Conservation (phyloP, 805 yeast species). For the Barnettozyma populi region DNA sequence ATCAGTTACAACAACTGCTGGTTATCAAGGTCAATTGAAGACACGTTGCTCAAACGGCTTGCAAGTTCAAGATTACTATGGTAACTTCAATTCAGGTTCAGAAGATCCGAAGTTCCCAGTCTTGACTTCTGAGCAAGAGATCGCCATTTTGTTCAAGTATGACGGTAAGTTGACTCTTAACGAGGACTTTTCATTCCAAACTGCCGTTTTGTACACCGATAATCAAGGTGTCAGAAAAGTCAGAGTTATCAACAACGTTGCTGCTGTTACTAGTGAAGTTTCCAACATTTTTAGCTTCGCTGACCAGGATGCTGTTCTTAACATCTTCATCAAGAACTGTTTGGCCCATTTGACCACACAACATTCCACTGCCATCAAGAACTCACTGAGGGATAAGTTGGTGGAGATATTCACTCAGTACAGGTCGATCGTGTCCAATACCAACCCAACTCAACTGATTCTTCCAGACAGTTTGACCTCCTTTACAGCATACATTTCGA, state of each 20-base stretch:
- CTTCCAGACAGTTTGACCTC: conserved; percentile 78
- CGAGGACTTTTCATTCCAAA: conserved; percentile 84
- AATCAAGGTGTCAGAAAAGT: conserved; percentile 72
- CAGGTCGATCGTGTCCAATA: conserved; percentile 40
- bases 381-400: conserved; percentile 46
- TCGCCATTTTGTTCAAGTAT: conserved; percentile 67
- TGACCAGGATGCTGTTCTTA: conserved; percentile 64
- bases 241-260: conserved; percentile 78
- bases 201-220: conserved; percentile 82
- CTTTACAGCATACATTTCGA: conserved; percentile 59
- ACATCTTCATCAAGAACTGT: conserved; percentile 48
- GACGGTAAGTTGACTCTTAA: conserved; percentile 70
- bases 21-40: conserved; percentile 78
- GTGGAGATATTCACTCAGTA: conserved; percentile 56
- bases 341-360: conserved; percentile 34
- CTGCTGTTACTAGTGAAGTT: conserved; percentile 71
- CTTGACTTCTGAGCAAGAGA: conserved; percentile 53
- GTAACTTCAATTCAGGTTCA: conserved; percentile 38
- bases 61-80: conserved; percentile 72
- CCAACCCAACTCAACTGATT: conserved; percentile 57
- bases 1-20: conserved; percentile 46
- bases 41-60: conserved; percentile 85
- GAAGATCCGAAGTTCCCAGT: conserved; percentile 70
- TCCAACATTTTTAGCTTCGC: conserved; percentile 72
- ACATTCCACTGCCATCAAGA: conserved; percentile 44